phyloP scores from a whole-genome alignment of 257 asterid genomes.

The Lycium ferocissimum region DNA sequence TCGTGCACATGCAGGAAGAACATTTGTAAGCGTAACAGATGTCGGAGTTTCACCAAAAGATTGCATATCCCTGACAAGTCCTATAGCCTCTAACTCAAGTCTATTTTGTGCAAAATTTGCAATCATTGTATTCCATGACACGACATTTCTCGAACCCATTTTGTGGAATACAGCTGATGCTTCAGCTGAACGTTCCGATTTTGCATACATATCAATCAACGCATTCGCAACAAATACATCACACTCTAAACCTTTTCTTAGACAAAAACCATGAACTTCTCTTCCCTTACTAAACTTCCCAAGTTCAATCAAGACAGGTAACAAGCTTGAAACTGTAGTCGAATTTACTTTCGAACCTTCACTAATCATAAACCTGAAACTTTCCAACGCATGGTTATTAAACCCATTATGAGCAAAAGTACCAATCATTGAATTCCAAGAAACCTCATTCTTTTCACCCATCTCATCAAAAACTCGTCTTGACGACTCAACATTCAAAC shows the following conservation, averaged over 20 bases:
- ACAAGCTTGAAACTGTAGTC: slow-evolving; percentile 60
- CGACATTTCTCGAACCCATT: slow-evolving; percentile 52
- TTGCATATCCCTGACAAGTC: slow-evolving; percentile 65
- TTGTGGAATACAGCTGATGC: slow-evolving; percentile 58
- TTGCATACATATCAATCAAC: slow-evolving; percentile 75
- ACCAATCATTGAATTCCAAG: slow-evolving; percentile 74
- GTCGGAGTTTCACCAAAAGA: slow-evolving; percentile 57
- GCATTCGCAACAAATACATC: slow-evolving; percentile 78
- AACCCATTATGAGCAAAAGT: slow-evolving; percentile 52
- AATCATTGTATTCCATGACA: slow-evolving; percentile 79
- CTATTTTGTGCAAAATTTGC: slow-evolving; percentile 71
- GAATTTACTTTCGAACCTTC: slow-evolving; percentile 48
- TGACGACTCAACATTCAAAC: slow-evolving; percentile 53
- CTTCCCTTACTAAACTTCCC: slow-evolving; percentile 48
- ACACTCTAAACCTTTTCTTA: slow-evolving; percentile 55
- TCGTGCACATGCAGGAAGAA: slow-evolving; percentile 81
- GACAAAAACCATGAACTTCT: slow-evolving; percentile 69
- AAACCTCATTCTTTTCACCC: slow-evolving; percentile 62
- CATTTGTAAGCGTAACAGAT: slow-evolving; percentile 64
- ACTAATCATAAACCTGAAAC: slow-evolving; percentile 59
- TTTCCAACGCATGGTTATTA: slow-evolving; percentile 48
- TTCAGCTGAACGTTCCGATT: slow-evolving; percentile 46
- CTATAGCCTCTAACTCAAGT: slow-evolving; percentile 54
- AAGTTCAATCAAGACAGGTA: slow-evolving; percentile 65
- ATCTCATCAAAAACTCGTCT: slow-evolving; percentile 55